These are phyloP conservation scores for Fusarium chuoi DNA, from an alignment of 2,329 filamentous ascomycete species.

Conservation along the genomic window DNA sequence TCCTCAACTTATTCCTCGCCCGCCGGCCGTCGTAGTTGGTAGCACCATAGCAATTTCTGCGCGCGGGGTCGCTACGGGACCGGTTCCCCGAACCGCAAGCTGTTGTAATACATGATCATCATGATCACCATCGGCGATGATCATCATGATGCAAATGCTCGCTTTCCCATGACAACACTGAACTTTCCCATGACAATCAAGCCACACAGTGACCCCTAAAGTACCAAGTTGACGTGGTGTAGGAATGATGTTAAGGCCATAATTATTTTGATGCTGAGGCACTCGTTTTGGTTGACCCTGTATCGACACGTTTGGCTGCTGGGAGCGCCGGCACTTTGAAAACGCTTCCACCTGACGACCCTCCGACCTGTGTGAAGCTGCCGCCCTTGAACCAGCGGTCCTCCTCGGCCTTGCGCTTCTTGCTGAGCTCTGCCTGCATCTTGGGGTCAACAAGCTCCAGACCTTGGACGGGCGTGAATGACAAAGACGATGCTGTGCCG, in stretches of 20 bases:
- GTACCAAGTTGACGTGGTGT: background rate
- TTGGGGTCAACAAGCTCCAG: slow-evolving; percentile 96
- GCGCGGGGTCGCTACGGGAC: background rate
- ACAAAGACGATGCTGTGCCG: slow-evolving; percentile 86
- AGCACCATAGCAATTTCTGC: background rate
- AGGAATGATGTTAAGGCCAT: background rate
- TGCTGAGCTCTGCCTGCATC: slow-evolving; percentile 83
- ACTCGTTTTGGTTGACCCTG: slow-evolving; percentile 50
- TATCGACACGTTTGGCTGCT: slow-evolving; percentile 73
- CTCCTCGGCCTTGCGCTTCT: slow-evolving; percentile 93
- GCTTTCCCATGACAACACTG: slow-evolving; percentile 17
- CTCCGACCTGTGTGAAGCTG: slow-evolving; percentile 89
- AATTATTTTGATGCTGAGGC: slow-evolving; percentile 43
- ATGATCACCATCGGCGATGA: slow-evolving; percentile 14
- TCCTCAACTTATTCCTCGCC: background rate
- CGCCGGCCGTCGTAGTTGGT: slow-evolving; percentile 6
- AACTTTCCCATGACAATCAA: slow-evolving; percentile 29
- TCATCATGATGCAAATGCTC: slow-evolving; percentile 34
- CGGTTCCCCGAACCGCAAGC: slow-evolving; percentile 4
- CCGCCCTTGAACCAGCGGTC: slow-evolving; percentile 97
- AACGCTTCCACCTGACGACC: slow-evolving; percentile 62
- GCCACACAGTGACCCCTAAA: background rate
- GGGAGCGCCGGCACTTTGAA: slow-evolving; percentile 88
- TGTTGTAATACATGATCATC: slow-evolving; percentile 5
- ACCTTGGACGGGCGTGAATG: slow-evolving; percentile 94